These are phyloP conservation scores for Coleophoma cylindrospora DNA, from an alignment of 2,329 filamentous ascomycete genomes.

Conservation along the genomic window DNA sequence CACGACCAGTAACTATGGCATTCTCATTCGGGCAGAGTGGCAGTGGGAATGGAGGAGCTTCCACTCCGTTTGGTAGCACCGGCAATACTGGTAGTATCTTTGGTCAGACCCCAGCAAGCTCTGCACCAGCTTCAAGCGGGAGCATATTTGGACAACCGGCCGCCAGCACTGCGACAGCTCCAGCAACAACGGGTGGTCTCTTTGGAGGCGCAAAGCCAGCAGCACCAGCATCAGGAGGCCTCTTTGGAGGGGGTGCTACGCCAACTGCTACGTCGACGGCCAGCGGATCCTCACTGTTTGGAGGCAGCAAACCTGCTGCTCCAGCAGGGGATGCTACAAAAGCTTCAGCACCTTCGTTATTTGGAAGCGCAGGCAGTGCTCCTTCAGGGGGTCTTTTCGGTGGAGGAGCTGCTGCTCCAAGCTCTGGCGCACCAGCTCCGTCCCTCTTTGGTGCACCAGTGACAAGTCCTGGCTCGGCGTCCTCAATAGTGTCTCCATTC, in stretches of 20 bases:
- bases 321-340: background rate
- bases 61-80: background rate
- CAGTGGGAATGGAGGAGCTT: constrained; percentile 8
- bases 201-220: constrained; percentile 5
- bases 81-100: constrained; percentile 18
- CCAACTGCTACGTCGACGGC: background rate
- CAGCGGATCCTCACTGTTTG: constrained; percentile 7
- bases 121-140: constrained; percentile 5
- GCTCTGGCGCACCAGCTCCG: constrained; percentile 14
- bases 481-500: constrained; percentile 16
- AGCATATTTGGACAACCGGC: constrained; percentile 25
- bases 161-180: constrained; percentile 9
- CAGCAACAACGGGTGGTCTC: constrained; percentile 9
- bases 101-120: constrained; percentile 12
- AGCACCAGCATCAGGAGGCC: constrained; percentile 10
- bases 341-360: background rate
- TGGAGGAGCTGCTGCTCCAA: constrained; percentile 4
- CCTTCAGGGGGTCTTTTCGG: constrained; percentile 11
- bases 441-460: constrained; percentile 15
- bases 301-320: constrained; percentile 1
- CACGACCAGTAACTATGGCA: constrained; percentile 20
- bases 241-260: constrained; percentile 7
- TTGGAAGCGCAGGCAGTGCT: background rate
- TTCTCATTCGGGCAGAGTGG: constrained; percentile 26
- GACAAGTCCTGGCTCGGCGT: constrained; percentile 13